A percentile compares a stretch with the other conserved stretches of the same genome.
phyloP scores from a whole-genome alignment of 2,329 filamentous ascomycete genomes.

The Calonectria naviculata region DNA sequence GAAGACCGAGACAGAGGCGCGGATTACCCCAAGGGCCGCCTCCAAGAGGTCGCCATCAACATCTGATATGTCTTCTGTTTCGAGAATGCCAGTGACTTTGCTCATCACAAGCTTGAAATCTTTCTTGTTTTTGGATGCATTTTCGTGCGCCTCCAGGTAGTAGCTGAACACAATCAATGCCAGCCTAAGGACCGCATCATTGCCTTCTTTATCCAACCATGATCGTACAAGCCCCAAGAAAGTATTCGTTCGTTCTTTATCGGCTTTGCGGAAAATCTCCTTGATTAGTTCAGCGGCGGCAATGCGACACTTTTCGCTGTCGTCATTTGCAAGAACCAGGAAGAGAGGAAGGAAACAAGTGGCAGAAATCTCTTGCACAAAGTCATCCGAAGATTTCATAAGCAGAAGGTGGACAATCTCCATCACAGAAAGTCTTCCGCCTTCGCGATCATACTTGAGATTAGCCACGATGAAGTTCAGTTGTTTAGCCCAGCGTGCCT shows the following conservation, averaged over 20 bases:
- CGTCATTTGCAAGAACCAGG: slow-evolving; percentile 88
- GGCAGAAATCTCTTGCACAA: slow-evolving; percentile 83
- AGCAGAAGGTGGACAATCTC: slow-evolving; percentile 90
- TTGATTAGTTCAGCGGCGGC: slow-evolving; percentile 84
- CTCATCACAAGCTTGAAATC: slow-evolving; percentile 73
- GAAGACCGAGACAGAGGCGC: slow-evolving; percentile 74
- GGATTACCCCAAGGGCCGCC: slow-evolving; percentile 76
- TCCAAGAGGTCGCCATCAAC: slow-evolving; percentile 79
- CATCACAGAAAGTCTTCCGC: slow-evolving; percentile 92
- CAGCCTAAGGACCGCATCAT: slow-evolving; percentile 75
- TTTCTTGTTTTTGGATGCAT: slow-evolving; percentile 69
- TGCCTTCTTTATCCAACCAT: slow-evolving; percentile 82
- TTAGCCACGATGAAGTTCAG: slow-evolving; percentile 91
- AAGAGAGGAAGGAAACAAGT: slow-evolving; percentile 89
- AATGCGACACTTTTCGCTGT: slow-evolving; percentile 85
- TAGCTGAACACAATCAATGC: slow-evolving; percentile 85
- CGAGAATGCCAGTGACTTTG: slow-evolving; percentile 64
- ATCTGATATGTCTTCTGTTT: slow-evolving; percentile 63
- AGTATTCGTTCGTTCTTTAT: slow-evolving; percentile 75
- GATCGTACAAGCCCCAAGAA: slow-evolving; percentile 78
- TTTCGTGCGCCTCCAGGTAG: slow-evolving; percentile 79
- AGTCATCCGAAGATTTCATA: slow-evolving; percentile 83
- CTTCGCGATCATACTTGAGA: slow-evolving; percentile 87
- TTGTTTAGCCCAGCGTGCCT: slow-evolving; percentile 89
- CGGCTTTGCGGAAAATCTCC: slow-evolving; percentile 82